Conservation (phyloP, 2,329 filamentous ascomycete genomes). For the Rhynchosporium secalis region DNA sequence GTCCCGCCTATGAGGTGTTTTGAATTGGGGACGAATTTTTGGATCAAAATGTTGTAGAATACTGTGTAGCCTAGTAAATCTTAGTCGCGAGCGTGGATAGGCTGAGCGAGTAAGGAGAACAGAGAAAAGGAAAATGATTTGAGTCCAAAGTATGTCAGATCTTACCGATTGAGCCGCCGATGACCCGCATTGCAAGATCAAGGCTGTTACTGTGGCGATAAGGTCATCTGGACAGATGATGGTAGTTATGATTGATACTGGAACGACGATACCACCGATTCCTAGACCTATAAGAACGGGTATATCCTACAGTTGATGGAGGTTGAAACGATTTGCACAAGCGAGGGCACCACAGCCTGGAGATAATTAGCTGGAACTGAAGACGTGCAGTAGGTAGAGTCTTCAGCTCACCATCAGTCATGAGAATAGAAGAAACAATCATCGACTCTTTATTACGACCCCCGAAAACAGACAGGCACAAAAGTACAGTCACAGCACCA, state of each 20-base stretch:
- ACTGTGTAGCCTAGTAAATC: constrained; percentile 49
- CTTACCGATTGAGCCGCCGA: constrained; percentile 53
- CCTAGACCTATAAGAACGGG: constrained; percentile 62
- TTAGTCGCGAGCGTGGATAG: not conserved
- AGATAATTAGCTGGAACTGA: not conserved
- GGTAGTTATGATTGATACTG: constrained; percentile 66
- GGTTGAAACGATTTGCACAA: constrained; percentile 52
- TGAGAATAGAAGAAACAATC: constrained; percentile 58
- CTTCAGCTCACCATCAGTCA: constrained; percentile 56
- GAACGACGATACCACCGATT: constrained; percentile 69
- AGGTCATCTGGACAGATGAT: constrained; percentile 70
- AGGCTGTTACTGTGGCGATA: constrained; percentile 66
- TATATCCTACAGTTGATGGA: constrained; percentile 55
- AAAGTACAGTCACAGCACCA: constrained; percentile 60
- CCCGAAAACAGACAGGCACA: constrained; percentile 55
- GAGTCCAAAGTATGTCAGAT: too few species aligned
- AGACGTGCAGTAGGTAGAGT: not conserved
- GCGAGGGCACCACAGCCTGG: constrained; percentile 50
- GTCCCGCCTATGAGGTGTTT: constrained; percentile 31
- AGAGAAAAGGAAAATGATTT: too few species aligned
- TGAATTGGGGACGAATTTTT: constrained; percentile 45
- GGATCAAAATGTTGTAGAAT: constrained; percentile 55
- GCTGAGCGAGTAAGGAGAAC: too few species aligned
- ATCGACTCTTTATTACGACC: constrained; percentile 61
- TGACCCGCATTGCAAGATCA: constrained; percentile 68